Evolutionary conservation across 1,284 basidiomycete species (phyloP), one percentile per base, ranked within the genome.

Genomic region (Apiotrichum mycotoxinovorans): DNA sequence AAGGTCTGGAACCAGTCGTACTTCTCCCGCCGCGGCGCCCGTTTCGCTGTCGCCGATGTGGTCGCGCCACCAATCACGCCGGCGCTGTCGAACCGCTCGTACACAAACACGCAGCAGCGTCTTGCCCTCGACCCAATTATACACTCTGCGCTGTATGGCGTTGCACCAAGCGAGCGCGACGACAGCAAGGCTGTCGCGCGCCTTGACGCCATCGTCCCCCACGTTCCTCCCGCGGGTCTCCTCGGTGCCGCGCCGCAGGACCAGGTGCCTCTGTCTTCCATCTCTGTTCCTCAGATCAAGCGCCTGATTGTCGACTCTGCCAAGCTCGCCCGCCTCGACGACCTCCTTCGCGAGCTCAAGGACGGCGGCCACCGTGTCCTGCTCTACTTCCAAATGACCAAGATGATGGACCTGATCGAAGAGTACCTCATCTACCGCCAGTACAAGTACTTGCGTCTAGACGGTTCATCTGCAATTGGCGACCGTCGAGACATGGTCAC

Each of bases 321-420:
- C 56, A 99, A 99, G 79, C 84, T 99, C 40, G 91, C 93, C 38
- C 85, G 90, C 47, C 82, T 99, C 48, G 96, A 99, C 75, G 74
- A 82, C 23, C 80, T 99, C 30, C 81, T 99, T 12, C 88, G 92
- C 61, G 90, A 97, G 71, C 85, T 99, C 61, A 98, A 98, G 79
- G 83, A 85, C 34, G 89, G 87, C 12, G 94, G 94, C 55, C 96
- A 99, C 78, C 87, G 94, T 48, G 93, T 97, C 23, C 79, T 99
- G 65, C 84, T 99, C 51, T 99, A 98, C 80, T 98, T 98, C 87
- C 96, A 99, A 78, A 98, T 99, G 96, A 98, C 96, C 25, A 85
- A 88, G 63, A 98, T 98, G 96, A 98, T 98, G 86, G 95, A 98
- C 74, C 81, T 99, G 58, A 95, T 98, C 86, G 96, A 98, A 75